A percentile compares a stretch with the other conserved stretches of the same genome.
phyloP scores from a whole-genome alignment of 2,329 filamentous ascomycete genomes.

The Lachnellula arida region DNA sequence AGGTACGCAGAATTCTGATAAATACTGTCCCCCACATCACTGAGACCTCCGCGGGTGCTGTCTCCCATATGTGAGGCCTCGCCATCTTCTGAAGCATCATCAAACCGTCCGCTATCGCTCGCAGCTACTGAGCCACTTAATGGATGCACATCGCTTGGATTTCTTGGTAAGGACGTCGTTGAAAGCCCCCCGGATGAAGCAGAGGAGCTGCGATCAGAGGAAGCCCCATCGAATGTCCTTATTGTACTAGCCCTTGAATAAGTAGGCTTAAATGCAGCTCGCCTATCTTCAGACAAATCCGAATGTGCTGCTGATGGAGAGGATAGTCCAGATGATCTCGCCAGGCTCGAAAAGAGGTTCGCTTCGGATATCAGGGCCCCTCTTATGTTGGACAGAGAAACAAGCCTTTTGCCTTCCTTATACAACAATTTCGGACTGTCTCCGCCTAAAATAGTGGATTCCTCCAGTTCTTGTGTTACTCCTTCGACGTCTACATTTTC shows the following conservation, averaged over 20 bases:
- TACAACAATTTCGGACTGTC: constrained; percentile 29
- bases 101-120: constrained; percentile 30
- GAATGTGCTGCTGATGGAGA: constrained; percentile 52
- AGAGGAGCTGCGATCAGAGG: constrained; percentile 16
- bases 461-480: constrained; percentile 41
- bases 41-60: constrained; percentile 17
- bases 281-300: constrained; percentile 33
- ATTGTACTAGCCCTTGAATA: constrained; percentile 34
- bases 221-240: constrained; percentile 13
- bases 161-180: constrained; percentile 13
- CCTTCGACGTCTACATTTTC: constrained; percentile 64
- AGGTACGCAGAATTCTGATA: constrained; percentile 29
- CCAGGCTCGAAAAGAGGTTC: constrained; percentile 57
- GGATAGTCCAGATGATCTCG: constrained; percentile 52
- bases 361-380: constrained; percentile 64
- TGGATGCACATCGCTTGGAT: not conserved
- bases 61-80: constrained; percentile 19
- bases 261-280: constrained; percentile 23
- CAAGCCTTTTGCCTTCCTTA: constrained; percentile 61
- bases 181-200: constrained; percentile 18
- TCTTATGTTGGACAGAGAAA: constrained; percentile 58
- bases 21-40: constrained; percentile 25
- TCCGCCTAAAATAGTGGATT: constrained; percentile 29
- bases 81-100: constrained; percentile 33
- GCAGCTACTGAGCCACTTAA: constrained; percentile 19